Base-by-base conservation (phyloP, 345 rosid species). In the Jatropha curcas region DNA sequence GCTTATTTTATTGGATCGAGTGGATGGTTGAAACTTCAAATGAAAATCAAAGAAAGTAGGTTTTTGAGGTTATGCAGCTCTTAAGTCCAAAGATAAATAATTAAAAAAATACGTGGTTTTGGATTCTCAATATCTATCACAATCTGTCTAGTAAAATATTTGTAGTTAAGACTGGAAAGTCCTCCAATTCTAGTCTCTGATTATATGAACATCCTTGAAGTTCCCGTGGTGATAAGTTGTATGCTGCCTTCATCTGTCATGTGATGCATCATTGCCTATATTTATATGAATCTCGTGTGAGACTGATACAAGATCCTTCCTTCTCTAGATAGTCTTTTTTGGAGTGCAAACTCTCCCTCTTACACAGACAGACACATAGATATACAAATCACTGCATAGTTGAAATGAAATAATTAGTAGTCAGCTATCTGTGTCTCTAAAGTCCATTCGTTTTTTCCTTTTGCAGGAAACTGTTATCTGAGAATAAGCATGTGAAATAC, bases 401-500 rank as follows among this genome's bases (percentile, higher is more conserved):
- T 39, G 58, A 52, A 28, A 74, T 56, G 17, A 66, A 56, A 60
- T 37, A 20, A 30, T 28, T 30, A 60, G 1, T 30, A 16, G 20
- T 16, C 39, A 76, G 50, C 13, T 67, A 16, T 60, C 56, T 69
- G 55, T n/a, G 68, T 72, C 22, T 67, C 39, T 35, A 50, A 65
- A 5, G 9, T 59, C 63, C 39, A 71, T 24, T 27, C 39, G 34
- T 39, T 59, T 48, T 72, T 61, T 65, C 20, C 67, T 67, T 76
- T 77, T 82, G 67, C 87, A 95, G 99, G 84, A 95, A 92, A 76
- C 77, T 87, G 75, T 82, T 95, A 35, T 82, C 92, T 22, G 90
- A 92, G 77, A 95, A 92, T 82, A 95, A 91, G 88, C 99, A 95
- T 80, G 87, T 95, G 73, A 95, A 95, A 85, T 95, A 95, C 86